phyloP scores from a whole-genome alignment of 371 early-diverging fungal species.

The Mucor racemosus region DNA sequence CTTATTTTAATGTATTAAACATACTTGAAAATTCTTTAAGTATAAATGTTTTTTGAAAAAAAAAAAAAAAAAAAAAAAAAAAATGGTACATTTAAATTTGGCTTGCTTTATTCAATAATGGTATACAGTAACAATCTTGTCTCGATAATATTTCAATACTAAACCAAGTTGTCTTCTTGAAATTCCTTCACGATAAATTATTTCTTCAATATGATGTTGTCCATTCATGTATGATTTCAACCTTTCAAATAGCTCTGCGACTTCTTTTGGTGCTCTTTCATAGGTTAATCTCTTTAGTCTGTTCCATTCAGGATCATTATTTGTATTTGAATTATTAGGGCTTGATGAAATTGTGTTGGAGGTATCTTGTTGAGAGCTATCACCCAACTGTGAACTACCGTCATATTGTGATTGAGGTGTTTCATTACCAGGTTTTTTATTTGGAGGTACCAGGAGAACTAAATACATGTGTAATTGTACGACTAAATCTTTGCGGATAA shows the following conservation, averaged over 20 bases:
- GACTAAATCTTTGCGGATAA: slow-evolving; percentile 79
- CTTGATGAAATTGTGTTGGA: slow-evolving; percentile 32
- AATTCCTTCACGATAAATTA: slow-evolving; percentile 77
- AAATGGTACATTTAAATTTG: too few species aligned
- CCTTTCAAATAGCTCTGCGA: slow-evolving; percentile 63
- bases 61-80: too few species aligned
- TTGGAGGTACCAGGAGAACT: slow-evolving; percentile 61
- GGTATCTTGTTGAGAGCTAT: neutral
- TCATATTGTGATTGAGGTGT: slow-evolving; percentile 23
- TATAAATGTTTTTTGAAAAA: too few species aligned
- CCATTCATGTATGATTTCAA: slow-evolving; percentile 84
- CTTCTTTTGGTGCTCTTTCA: slow-evolving; percentile 59
- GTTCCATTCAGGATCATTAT: slow-evolving; percentile 39
- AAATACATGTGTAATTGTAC: slow-evolving; percentile 88
- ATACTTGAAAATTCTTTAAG: too few species aligned
- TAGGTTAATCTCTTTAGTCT: slow-evolving; percentile 36
- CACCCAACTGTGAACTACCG: neutral
- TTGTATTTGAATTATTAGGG: slow-evolving; percentile 25
- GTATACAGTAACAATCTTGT: slow-evolving; percentile 58
- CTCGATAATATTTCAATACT: slow-evolving; percentile 62
- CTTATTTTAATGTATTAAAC: too few species aligned
- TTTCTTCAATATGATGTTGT: slow-evolving; percentile 82
- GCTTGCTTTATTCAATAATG: slow-evolving; percentile 30
- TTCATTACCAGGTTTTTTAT: slow-evolving; percentile 13
- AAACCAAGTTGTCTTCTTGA: slow-evolving; percentile 65